phyloP scores from a whole-genome alignment of 306 rosid species.

The Trichosanthes truncata region DNA sequence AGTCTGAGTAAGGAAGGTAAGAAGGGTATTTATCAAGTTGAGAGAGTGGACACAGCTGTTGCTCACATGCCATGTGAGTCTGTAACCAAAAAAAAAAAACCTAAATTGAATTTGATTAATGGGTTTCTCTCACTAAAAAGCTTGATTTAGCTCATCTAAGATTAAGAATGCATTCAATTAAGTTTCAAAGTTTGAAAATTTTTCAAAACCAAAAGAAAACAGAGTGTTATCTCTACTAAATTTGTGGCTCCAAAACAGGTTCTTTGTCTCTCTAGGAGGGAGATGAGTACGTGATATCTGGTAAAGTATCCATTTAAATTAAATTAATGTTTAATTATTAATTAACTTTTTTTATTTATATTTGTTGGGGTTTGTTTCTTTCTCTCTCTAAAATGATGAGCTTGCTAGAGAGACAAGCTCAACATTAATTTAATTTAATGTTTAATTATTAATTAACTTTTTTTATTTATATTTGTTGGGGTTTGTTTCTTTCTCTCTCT shows the following conservation, averaged over 20 bases:
- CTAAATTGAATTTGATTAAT: not conserved
- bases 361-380: not conserved
- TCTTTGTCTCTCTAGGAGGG: conserved; percentile 24
- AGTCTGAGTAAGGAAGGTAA: conserved; percentile 36
- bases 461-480: too few species aligned
- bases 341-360: too few species aligned
- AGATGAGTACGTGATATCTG: conserved; percentile 11
- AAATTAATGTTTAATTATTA: not conserved
- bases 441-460: not conserved
- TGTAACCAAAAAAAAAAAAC: not conserved
- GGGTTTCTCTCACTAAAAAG: not conserved
- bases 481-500: conserved; percentile 11
- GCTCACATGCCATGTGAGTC: conserved; percentile 76
- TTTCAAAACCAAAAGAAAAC: not conserved
- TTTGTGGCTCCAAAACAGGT: conserved; percentile 15
- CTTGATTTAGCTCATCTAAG: not conserved
- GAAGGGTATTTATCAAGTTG: conserved; percentile 77
- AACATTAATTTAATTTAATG: not conserved
- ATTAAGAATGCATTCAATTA: not conserved
- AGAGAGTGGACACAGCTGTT: conserved; percentile 52
- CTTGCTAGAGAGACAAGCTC: too few species aligned
- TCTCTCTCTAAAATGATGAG: conserved; percentile 17
- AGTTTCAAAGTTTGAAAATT: not conserved
- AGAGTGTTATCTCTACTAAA: not conserved
- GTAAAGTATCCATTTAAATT: not conserved